Conservation (phyloP, 768 basidiomycete species). For the Phylloporus sp. region DNA sequence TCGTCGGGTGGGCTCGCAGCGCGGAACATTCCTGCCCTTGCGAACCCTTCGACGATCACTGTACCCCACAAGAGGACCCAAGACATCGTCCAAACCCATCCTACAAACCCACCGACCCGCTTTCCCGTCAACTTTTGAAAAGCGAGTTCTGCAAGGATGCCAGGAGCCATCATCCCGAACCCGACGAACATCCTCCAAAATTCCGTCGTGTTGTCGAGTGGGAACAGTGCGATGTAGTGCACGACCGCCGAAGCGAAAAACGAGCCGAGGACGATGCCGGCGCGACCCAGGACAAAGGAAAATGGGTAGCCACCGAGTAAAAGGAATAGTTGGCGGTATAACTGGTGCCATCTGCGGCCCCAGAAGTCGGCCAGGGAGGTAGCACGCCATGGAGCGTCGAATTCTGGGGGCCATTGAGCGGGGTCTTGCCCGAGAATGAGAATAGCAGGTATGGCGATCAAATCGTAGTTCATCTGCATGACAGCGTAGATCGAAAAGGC, state of each 20-base stretch:
- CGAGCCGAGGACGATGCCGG: neutral
- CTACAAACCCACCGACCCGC: neutral
- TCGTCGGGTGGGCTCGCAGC: neutral
- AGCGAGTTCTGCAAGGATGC: neutral
- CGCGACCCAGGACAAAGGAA: neutral
- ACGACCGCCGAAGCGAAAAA: neutral
- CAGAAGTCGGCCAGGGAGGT: neutral
- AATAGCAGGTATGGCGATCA: neutral
- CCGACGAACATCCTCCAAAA: neutral
- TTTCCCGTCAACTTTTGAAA: neutral
- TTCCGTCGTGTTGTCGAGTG: neutral
- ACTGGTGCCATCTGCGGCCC: conserved; percentile 3
- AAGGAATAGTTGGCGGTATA: neutral
- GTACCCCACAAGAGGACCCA: neutral
- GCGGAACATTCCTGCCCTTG: neutral
- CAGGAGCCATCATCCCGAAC: neutral
- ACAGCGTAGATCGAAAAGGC: neutral
- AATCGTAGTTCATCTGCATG: neutral
- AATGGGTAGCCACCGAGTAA: neutral
- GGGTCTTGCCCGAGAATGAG: conserved; percentile 1
- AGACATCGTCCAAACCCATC: neutral
- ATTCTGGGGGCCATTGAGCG: neutral
- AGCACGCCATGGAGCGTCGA: neutral
- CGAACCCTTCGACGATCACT: neutral
- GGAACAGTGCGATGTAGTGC: neutral